Conservation (phyloP, 1,139 yeast species). For the Diutina neorugosa region DNA sequence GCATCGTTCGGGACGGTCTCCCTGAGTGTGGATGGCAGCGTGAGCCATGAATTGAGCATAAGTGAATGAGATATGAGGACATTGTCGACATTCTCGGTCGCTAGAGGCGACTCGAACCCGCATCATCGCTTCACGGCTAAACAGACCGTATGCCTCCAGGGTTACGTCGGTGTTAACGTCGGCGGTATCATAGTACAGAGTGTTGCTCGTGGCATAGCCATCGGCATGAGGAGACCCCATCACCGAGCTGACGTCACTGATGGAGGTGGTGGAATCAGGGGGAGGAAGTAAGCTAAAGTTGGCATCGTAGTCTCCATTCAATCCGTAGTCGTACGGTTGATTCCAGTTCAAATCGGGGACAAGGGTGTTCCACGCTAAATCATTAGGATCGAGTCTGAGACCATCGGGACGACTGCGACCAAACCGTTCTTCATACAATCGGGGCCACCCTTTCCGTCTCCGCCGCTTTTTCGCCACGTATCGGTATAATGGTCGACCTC, state of each 20-base stretch:
- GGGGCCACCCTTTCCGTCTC: not conserved
- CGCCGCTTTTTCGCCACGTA: not conserved
- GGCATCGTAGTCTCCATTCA: not conserved
- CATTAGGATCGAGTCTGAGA: not conserved
- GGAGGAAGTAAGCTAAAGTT: not conserved
- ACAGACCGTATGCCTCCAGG: not conserved
- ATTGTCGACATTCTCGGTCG: not conserved
- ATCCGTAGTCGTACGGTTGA: not conserved
- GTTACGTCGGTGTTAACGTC: not conserved
- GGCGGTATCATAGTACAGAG: not conserved
- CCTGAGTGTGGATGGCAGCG: not conserved
- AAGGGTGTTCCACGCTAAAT: not conserved
- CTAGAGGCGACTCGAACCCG: not conserved
- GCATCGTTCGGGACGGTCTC: not conserved
- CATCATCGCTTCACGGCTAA: not conserved
- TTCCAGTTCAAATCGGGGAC: not conserved
- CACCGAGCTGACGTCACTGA: not conserved
- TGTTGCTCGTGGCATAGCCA: not conserved
- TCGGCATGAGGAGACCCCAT: not conserved
- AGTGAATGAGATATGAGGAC: not conserved
- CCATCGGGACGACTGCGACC: not conserved
- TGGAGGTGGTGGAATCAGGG: too few species aligned
- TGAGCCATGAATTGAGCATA: not conserved
- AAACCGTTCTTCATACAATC: not conserved
- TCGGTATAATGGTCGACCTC: not conserved